A percentile compares a stretch with the other conserved stretches of the same genome.
Conservation (phyloP, 169 alveolate species). For the Eimeria brunetti region DNA sequence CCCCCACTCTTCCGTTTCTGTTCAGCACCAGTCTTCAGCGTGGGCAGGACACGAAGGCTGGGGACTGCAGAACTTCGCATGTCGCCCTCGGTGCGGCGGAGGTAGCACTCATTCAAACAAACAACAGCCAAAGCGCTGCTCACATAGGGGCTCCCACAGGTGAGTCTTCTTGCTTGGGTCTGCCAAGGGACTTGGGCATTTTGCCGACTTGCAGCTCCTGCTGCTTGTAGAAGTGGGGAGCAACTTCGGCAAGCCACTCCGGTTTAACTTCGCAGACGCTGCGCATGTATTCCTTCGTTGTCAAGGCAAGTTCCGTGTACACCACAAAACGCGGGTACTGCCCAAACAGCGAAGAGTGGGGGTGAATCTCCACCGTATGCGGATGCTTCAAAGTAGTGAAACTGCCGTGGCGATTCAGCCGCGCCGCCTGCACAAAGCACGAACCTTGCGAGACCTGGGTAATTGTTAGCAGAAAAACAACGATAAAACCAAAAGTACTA, state of each 20-base stretch:
- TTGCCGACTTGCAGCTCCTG: constrained; percentile 76
- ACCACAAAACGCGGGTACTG: constrained; percentile 93
- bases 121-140: background rate
- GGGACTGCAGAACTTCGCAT: background rate
- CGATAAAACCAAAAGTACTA: background rate
- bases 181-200: constrained; percentile 73
- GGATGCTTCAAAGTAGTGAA: constrained; percentile 97
- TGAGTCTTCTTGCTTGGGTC: constrained; percentile 14
- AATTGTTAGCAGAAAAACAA: background rate
- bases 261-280: constrained; percentile 95
- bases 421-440: constrained; percentile 89
- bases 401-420: constrained; percentile 92
- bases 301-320: constrained; percentile 97
- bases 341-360: constrained; percentile 95
- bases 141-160: background rate
- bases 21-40: too few relatives aligned
- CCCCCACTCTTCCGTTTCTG: background rate
- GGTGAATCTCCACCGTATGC: constrained; percentile 97
- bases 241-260: constrained; percentile 97
- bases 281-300: constrained; percentile 98
- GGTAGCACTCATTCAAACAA: background rate
- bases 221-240: constrained; percentile 97
- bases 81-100: background rate
- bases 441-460: background rate
- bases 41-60: too few relatives aligned